phyloP scores from a whole-genome alignment of 2,329 filamentous ascomycete species.

The Dactylellina haptotyla region DNA sequence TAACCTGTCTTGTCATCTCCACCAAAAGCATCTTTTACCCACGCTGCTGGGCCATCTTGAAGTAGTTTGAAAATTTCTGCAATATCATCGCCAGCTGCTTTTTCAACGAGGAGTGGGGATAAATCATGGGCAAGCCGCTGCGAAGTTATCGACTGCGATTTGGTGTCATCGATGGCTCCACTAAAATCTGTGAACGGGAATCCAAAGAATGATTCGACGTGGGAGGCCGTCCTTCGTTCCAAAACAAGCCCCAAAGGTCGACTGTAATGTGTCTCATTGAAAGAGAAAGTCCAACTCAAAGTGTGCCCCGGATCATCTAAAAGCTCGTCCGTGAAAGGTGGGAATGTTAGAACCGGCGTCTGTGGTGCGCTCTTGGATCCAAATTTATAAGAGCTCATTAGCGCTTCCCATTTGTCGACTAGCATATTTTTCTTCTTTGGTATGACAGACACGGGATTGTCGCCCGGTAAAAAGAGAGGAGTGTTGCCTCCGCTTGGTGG shows the following conservation, averaged over 20 bases:
- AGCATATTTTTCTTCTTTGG: background rate
- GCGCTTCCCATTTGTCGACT: background rate
- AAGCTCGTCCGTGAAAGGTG: background rate
- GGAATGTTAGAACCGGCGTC: background rate
- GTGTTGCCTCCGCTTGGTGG: background rate
- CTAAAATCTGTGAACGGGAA: background rate
- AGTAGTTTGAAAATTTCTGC: background rate
- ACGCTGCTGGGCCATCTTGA: background rate
- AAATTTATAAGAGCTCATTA: background rate
- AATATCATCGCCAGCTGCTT: background rate
- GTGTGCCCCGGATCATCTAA: background rate
- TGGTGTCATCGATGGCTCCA: background rate
- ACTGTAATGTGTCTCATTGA: slow-evolving; percentile 5
- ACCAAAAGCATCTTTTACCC: background rate
- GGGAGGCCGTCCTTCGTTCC: background rate
- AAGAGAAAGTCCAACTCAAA: slow-evolving; percentile 1
- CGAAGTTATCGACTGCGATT: background rate
- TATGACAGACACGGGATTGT: background rate
- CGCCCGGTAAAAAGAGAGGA: background rate
- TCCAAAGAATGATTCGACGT: slow-evolving; percentile 5
- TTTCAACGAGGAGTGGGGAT: background rate
- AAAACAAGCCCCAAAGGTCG: background rate
- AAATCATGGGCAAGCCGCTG: slow-evolving; percentile 5
- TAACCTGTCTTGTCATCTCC: background rate
- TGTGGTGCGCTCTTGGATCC: background rate